phyloP scores from a whole-genome alignment of 176 grass and related monocot genomes.

The Elaeis guineensis region DNA sequence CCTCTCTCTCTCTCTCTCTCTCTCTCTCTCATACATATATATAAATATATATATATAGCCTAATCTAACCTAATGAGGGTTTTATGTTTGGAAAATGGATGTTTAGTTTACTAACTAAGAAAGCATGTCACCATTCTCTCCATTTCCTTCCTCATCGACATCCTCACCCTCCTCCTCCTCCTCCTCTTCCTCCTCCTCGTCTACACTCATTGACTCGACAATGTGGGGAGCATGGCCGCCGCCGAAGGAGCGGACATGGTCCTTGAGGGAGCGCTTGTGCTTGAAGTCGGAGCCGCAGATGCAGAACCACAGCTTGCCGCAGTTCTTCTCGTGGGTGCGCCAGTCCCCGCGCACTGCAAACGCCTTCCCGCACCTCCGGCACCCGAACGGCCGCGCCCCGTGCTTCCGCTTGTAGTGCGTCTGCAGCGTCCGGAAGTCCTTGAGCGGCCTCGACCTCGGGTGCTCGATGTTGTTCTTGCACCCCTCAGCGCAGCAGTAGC shows the following conservation, averaged over 20 bases:
- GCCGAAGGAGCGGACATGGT: slow-evolving; percentile 81
- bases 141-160: slow-evolving; percentile 10
- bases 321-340: slow-evolving; percentile 94
- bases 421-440: slow-evolving; percentile 90
- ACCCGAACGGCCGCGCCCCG: slow-evolving; percentile 61
- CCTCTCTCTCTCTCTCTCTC: neutral
- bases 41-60: slow-evolving; percentile 5
- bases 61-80: neutral
- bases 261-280: slow-evolving; percentile 92
- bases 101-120: neutral
- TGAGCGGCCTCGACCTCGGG: slow-evolving; percentile 59
- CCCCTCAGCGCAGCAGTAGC: slow-evolving; percentile 86
- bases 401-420: slow-evolving; percentile 85
- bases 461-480: slow-evolving; percentile 82
- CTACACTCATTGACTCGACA: slow-evolving; percentile 37
- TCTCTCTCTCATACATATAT: slow-evolving; percentile 2
- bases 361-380: slow-evolving; percentile 60
- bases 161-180: slow-evolving; percentile 32
- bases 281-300: slow-evolving; percentile 88
- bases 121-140: slow-evolving; percentile 17
- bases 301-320: slow-evolving; percentile 86
- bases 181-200: slow-evolving; percentile 29
- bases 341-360: slow-evolving; percentile 93
- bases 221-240: slow-evolving; percentile 80
- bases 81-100: no score